phyloP scores from a whole-genome alignment of 306 rosid species.

The Gleditsia sinensis region DNA sequence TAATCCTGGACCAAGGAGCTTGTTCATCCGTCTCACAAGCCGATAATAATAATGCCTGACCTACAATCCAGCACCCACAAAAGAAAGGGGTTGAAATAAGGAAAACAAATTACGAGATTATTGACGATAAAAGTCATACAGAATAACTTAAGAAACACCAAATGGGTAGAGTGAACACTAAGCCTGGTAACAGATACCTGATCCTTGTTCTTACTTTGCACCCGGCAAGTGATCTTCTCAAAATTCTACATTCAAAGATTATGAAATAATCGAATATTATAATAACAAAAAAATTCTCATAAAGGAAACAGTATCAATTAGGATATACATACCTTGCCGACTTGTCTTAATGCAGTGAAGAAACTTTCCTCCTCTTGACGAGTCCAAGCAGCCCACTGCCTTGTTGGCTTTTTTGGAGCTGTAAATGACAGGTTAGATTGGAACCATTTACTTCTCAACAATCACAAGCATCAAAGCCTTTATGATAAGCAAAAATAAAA shows the following conservation, averaged over 20 bases:
- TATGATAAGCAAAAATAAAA: background rate
- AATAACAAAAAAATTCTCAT: conserved; percentile 19
- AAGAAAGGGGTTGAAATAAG: conserved; percentile 23
- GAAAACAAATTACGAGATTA: conserved; percentile 22
- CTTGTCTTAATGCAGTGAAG: conserved; percentile 93
- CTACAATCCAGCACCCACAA: conserved; percentile 38
- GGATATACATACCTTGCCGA: conserved; percentile 71
- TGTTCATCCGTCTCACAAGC: conserved; percentile 98
- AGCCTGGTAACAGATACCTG: conserved; percentile 47
- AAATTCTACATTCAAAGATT: conserved; percentile 73
- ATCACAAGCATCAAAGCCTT: conserved; percentile 17
- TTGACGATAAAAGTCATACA: conserved; percentile 13
- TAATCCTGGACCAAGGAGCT: conserved; percentile 91
- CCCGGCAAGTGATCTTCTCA: conserved; percentile 91
- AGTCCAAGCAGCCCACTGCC: conserved; percentile 99
- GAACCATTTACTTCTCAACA: conserved; percentile 30
- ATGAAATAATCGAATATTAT: conserved; percentile 29
- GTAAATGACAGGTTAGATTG: conserved; percentile 17
- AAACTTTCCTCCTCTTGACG: conserved; percentile 98
- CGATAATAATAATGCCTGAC: conserved; percentile 99
- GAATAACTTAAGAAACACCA: background rate
- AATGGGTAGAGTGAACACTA: conserved; percentile 1
- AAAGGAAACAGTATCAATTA: conserved; percentile 2
- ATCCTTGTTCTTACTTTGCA: conserved; percentile 98
- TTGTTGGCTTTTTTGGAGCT: conserved; percentile 80